Evolutionary conservation across 2,329 filamentous ascomycete genomes (phyloP).

Genomic region (Pezicula radicicola): DNA sequence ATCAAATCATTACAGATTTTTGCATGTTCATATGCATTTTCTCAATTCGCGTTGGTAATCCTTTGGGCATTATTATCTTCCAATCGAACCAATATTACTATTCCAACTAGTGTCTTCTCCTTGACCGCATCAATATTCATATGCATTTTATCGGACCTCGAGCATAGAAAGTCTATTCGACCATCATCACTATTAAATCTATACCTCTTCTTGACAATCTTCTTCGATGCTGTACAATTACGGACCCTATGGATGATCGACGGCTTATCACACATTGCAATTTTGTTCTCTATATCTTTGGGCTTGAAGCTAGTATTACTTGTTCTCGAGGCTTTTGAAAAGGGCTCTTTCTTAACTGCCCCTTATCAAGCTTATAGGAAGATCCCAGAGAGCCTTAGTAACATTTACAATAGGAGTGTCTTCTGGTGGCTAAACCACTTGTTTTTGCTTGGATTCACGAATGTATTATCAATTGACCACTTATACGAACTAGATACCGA

Average conservation of each 20-base stretch:
- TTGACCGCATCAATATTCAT: background rate
- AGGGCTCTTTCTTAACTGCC: conserved; percentile 30
- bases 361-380: conserved; percentile 32
- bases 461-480: conserved; percentile 32
- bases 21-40: background rate
- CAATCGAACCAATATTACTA: background rate
- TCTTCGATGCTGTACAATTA: conserved; percentile 40
- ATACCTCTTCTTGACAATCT: conserved; percentile 38
- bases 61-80: background rate
- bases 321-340: conserved; percentile 35
- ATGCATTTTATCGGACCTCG: conserved; percentile 1
- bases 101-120: background rate
- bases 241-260: conserved; percentile 40
- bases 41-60: conserved; percentile 1
- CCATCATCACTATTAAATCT: conserved; percentile 40
- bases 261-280: conserved; percentile 19
- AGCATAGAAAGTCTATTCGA: conserved; percentile 33
- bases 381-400: conserved; percentile 32
- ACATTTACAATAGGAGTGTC: conserved; percentile 34
- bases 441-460: conserved; percentile 32
- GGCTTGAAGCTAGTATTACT: conserved; percentile 23
- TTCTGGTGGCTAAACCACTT: conserved; percentile 38
- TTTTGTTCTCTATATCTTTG: conserved; percentile 24
- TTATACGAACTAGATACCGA: conserved; percentile 31
- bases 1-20: background rate